phyloP scores from a whole-genome alignment of 2,329 filamentous ascomycete genomes.

The Penicillium polonicum region DNA sequence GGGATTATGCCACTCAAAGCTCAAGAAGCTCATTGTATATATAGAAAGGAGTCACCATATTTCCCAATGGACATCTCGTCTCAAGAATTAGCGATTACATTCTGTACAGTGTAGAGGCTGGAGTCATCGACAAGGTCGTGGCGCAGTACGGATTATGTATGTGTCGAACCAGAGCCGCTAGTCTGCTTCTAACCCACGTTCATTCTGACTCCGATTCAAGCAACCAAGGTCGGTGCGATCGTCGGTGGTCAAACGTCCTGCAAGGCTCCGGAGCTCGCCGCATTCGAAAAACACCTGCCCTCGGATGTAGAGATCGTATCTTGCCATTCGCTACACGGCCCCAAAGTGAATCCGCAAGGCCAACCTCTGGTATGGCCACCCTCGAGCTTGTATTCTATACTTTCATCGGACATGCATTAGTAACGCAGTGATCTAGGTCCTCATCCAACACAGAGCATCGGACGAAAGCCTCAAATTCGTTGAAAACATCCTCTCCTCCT shows the following conservation, averaged over 20 bases:
- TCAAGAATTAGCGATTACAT: constrained; percentile 97
- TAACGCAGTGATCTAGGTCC: constrained; percentile 49
- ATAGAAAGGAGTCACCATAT: constrained; percentile 82
- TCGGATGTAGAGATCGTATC: constrained; percentile 88
- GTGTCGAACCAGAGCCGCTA: constrained; percentile 34
- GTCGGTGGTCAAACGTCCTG: constrained; percentile 98
- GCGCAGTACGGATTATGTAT: constrained; percentile 89
- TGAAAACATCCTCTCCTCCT: constrained; percentile 75
- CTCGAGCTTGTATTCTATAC: constrained; percentile 13
- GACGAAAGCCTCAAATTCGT: constrained; percentile 74
- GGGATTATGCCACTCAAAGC: constrained; percentile 32
- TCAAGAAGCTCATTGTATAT: constrained; percentile 46
- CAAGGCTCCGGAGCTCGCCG: constrained; percentile 92
- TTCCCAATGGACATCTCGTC: constrained; percentile 91
- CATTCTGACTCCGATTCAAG: constrained; percentile 50
- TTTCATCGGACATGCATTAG: constrained; percentile 6
- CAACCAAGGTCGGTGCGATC: constrained; percentile 91
- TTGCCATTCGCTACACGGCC: constrained; percentile 94
- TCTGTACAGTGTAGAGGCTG: constrained; percentile 97
- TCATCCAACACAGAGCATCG: constrained; percentile 90
- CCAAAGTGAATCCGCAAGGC: constrained; percentile 79
- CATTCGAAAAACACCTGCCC: constrained; percentile 87
- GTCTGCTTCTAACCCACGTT: constrained; percentile 4
- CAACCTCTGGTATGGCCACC: constrained; percentile 71
- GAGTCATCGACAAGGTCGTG: constrained; percentile 83